phyloP scores from a whole-genome alignment of 2,329 filamentous ascomycete species.

The Fusarium papillatum region DNA sequence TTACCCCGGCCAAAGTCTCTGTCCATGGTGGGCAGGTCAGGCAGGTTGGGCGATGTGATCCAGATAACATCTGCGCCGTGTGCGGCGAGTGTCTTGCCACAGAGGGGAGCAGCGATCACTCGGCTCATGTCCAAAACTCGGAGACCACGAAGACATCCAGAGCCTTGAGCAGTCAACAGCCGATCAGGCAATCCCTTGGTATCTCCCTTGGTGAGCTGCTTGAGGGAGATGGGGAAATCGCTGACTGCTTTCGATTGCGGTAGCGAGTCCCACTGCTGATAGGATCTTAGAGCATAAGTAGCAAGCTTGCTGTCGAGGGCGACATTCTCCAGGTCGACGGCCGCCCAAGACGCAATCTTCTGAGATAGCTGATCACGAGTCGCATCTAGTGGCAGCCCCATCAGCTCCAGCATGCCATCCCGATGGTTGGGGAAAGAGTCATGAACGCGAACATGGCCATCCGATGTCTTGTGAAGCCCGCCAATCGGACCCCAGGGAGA shows the following conservation, averaged over 20 bases:
- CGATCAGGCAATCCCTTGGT: neutral
- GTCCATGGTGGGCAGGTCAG: conserved; percentile 76
- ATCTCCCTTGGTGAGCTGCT: conserved; percentile 45
- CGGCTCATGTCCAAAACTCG: conserved; percentile 80
- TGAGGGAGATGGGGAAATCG: conserved; percentile 61
- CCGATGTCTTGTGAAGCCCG: conserved; percentile 63
- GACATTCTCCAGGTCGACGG: conserved; percentile 61
- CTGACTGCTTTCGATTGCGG: conserved; percentile 60
- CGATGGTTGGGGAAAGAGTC: conserved; percentile 67
- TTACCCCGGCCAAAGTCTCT: conserved; percentile 78
- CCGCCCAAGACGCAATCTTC: conserved; percentile 55
- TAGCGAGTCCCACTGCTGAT: conserved; percentile 63
- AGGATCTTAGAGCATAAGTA: conserved; percentile 63
- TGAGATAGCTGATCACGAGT: conserved; percentile 54
- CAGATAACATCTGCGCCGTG: conserved; percentile 81
- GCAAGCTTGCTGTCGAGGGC: conserved; percentile 56
- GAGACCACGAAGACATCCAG: conserved; percentile 65
- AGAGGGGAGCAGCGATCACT: conserved; percentile 79
- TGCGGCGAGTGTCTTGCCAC: conserved; percentile 76
- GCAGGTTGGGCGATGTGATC: conserved; percentile 73
- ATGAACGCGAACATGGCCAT: conserved; percentile 68
- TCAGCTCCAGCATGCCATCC: conserved; percentile 55
- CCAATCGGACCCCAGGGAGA: conserved; percentile 59
- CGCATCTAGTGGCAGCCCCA: conserved; percentile 52
- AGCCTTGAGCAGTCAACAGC: neutral